Percentiles rank a stretch among this genome's conserved stretches.
phyloP scores from a whole-genome alignment of 106 monocot genomes.

The Chionographis japonica region DNA sequence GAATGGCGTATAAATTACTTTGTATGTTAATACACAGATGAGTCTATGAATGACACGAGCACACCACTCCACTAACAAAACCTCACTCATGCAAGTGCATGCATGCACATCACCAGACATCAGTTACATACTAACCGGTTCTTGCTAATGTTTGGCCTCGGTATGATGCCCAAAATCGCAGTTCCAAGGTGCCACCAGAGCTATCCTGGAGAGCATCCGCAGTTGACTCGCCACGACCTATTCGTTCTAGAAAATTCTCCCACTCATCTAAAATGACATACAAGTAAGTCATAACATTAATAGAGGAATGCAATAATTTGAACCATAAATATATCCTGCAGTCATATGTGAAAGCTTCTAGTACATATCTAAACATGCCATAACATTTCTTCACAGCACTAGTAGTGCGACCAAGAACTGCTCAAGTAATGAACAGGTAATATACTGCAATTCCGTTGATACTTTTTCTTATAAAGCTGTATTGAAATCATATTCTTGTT shows the following conservation, averaged over 20 bases:
- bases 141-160: conserved; percentile 93
- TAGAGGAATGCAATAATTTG: too few relatives aligned
- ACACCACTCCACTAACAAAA: background rate
- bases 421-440: too few relatives aligned
- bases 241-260: conserved; percentile 90
- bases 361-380: too few relatives aligned
- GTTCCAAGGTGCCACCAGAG: conserved; percentile 57
- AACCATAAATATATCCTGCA: too few relatives aligned
- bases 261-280: conserved; percentile 71
- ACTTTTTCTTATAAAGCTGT: too few relatives aligned
- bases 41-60: background rate
- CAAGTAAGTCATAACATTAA: background rate
- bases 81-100: background rate
- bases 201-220: conserved; percentile 59
- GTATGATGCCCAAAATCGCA: conserved; percentile 97
- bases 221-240: conserved; percentile 51
- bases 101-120: background rate
- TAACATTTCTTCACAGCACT: too few relatives aligned
- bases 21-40: too few relatives aligned
- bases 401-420: too few relatives aligned
- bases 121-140: conserved; percentile 48
- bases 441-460: too few relatives aligned
- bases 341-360: too few relatives aligned
- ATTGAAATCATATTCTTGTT: too few relatives aligned
- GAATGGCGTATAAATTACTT: too few relatives aligned